Conservation (phyloP, 805 yeast species). For the Candida broadrunensis region DNA sequence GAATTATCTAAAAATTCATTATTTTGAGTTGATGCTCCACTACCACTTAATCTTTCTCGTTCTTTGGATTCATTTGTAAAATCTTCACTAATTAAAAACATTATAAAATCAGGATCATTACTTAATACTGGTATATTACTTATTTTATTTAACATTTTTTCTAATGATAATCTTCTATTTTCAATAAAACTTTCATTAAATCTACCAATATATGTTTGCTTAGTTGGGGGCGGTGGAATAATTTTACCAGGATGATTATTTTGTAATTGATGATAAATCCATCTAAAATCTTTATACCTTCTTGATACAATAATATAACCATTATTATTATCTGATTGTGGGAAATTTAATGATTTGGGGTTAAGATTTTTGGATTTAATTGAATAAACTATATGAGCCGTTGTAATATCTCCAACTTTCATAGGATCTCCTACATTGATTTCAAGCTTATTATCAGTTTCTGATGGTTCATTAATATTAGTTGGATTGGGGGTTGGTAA, state of each 20-base stretch:
- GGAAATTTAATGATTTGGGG: conserved; percentile 22
- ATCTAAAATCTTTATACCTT: conserved; percentile 87
- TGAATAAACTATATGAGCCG: conserved; percentile 84
- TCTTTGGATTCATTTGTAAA: conserved; percentile 68
- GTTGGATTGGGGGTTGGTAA: conserved; percentile 3
- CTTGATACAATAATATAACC: conserved; percentile 58
- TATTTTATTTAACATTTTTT: conserved; percentile 80
- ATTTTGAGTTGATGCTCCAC: conserved; percentile 42
- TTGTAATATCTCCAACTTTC: conserved; percentile 86
- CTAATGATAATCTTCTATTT: conserved; percentile 77
- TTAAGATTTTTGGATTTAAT: conserved; percentile 62
- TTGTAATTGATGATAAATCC: conserved; percentile 88
- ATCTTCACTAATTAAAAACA: conserved; percentile 74
- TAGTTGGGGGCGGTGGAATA: conserved; percentile 91
- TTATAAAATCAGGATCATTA: conserved; percentile 69
- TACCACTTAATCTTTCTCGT: conserved; percentile 59
- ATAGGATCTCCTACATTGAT: conserved; percentile 86
- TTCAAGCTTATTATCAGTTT: conserved; percentile 38
- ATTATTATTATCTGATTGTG: conserved; percentile 30
- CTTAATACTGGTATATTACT: conserved; percentile 54
- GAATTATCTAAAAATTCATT: conserved; percentile 37
- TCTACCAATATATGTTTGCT: conserved; percentile 88
- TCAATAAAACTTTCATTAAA: conserved; percentile 90
- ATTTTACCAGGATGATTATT: conserved; percentile 85
- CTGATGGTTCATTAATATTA: conserved; percentile 7